Evolutionary conservation across 192 early-diverging fungal genomes (phyloP).

Genomic region (Thamnidium elegans): DNA sequence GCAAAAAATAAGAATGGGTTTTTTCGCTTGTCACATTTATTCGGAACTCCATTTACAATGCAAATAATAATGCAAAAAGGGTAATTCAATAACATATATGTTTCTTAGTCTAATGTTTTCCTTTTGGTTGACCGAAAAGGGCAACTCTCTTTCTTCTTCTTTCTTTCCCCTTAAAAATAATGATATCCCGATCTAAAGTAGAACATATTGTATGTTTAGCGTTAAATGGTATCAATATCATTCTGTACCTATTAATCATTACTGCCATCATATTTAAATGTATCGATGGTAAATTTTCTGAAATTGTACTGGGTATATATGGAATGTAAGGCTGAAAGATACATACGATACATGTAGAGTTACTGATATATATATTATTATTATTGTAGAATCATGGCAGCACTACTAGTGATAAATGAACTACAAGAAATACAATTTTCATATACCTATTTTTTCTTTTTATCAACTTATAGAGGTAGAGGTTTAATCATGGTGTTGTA

Average conservation of each 20-base stretch:
- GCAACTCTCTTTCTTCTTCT: neutral
- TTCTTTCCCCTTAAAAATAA: neutral
- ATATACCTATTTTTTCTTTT: slow-evolving; percentile 46
- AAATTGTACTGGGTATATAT: slow-evolving; percentile 29
- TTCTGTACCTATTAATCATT: slow-evolving; percentile 23
- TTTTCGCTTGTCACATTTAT: neutral
- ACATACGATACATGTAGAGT: neutral
- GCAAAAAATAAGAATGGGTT: neutral
- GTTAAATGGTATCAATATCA: slow-evolving; percentile 28
- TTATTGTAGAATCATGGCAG: slow-evolving; percentile 21
- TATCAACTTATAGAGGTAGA: slow-evolving; percentile 56
- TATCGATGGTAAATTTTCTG: slow-evolving; percentile 24
- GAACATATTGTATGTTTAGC: slow-evolving; percentile 22
- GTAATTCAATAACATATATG: slow-evolving; percentile 15
- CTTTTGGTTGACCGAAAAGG: too few relatives aligned
- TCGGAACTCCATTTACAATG: neutral
- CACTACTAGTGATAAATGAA: slow-evolving; percentile 48
- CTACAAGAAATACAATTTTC: slow-evolving; percentile 42
- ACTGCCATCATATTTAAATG: slow-evolving; percentile 23
- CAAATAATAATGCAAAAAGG: neutral
- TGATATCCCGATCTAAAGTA: slow-evolving; percentile 29
- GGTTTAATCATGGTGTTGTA: slow-evolving; percentile 55
- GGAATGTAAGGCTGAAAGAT: slow-evolving; percentile 16
- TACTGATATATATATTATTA: neutral
- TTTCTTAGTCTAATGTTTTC: too few relatives aligned